Percentiles rank a stretch among this genome's conserved stretches.
phyloP scores from a whole-genome alignment of 169 alveolate genomes.

The Plasmodium vivax region DNA sequence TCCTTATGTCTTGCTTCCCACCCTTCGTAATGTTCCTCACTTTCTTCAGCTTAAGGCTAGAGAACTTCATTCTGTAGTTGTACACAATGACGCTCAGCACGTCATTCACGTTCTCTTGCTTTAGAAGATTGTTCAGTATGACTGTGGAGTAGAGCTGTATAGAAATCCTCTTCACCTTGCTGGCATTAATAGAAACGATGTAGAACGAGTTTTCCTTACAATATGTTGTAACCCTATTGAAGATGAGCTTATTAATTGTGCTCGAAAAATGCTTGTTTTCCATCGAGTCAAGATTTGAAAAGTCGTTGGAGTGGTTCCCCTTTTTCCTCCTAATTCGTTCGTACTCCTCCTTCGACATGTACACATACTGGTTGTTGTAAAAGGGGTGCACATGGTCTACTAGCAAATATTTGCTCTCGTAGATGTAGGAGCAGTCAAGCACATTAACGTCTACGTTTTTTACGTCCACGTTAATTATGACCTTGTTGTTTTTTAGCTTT shows the following conservation, averaged over 20 bases:
- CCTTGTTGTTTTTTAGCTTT: conserved; percentile 25
- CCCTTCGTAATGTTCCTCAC: conserved; percentile 11
- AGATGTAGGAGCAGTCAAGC: conserved; percentile 49
- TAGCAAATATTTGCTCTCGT: conserved; percentile 55
- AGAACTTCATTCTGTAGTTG: conserved; percentile 28
- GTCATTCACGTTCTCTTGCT: conserved; percentile 13
- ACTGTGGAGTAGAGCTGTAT: conserved; percentile 12
- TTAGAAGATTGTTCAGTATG: conserved; percentile 22
- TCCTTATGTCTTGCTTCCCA: background rate
- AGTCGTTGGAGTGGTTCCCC: background rate
- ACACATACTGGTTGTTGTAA: conserved; percentile 39
- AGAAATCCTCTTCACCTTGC: conserved; percentile 47
- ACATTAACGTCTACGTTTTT: conserved; percentile 49
- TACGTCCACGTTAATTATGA: conserved; percentile 29
- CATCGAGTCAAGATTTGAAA: conserved; percentile 6
- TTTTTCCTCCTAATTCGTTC: conserved; percentile 24
- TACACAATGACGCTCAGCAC: conserved; percentile 36
- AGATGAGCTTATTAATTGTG: conserved; percentile 24
- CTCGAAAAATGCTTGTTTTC: conserved; percentile 23
- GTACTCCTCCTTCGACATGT: conserved; percentile 51
- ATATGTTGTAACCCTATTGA: conserved; percentile 29
- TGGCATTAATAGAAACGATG: conserved; percentile 34
- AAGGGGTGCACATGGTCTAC: conserved; percentile 52
- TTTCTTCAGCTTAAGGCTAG: background rate
- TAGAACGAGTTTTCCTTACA: conserved; percentile 40